Evolutionary conservation across 306 rosid genomes (phyloP).

Genomic region (Potentilla sterilis): DNA sequence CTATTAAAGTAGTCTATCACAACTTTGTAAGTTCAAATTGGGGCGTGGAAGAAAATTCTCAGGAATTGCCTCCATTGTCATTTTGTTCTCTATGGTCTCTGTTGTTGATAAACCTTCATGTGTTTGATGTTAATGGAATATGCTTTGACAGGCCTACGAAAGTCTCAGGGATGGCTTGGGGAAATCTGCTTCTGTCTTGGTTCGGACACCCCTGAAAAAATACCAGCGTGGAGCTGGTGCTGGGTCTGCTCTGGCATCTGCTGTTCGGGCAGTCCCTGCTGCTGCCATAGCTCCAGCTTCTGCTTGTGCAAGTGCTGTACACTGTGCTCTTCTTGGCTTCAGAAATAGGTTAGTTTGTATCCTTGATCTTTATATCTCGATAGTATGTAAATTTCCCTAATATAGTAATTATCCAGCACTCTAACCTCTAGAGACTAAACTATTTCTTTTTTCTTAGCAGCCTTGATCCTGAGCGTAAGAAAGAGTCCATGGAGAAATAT

Average conservation of each 20-base stretch:
- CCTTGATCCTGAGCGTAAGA: constrained; percentile 93
- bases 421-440: constrained; percentile 20
- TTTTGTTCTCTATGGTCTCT: not conserved
- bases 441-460: constrained; percentile 41
- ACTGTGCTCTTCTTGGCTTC: constrained; percentile 82
- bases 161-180: constrained; percentile 90
- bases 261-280: constrained; percentile 81
- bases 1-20: not conserved
- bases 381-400: constrained; percentile 11
- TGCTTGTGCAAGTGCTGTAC: constrained; percentile 96
- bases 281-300: constrained; percentile 98
- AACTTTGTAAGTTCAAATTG: not conserved
- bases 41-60: not conserved
- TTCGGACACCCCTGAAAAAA: constrained; percentile 76
- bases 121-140: not conserved
- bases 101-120: not conserved
- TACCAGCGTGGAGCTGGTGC: constrained; percentile 93
- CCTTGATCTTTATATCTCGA: constrained; percentile 16
- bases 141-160: constrained; percentile 71
- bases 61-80: not conserved
- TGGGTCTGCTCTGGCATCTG: constrained; percentile 84
- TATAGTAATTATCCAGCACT: not conserved
- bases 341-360: constrained; percentile 72
- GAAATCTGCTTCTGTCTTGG: constrained; percentile 92
- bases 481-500: constrained; percentile 94